These are phyloP conservation scores for Psilocybe cubensis DNA, from an alignment of 768 basidiomycete species.

Conservation along the genomic window DNA sequence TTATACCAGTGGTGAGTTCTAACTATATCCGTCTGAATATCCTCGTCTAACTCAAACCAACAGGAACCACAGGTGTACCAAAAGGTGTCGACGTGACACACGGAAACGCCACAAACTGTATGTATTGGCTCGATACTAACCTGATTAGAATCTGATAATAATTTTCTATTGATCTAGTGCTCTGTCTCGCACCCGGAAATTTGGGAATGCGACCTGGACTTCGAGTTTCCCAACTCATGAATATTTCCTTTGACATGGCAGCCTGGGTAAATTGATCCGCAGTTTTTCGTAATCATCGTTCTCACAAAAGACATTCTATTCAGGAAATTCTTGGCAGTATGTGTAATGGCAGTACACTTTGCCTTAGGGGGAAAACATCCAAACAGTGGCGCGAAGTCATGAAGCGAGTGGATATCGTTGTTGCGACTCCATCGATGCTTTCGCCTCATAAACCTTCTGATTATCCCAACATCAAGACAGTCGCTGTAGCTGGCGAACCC, in stretches of 20 bases:
- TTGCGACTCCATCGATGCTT: slow-evolving; percentile 62
- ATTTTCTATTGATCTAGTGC: slow-evolving; percentile 34
- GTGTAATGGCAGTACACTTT: slow-evolving; percentile 56
- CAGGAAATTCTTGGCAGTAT: slow-evolving; percentile 61
- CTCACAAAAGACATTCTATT: slow-evolving; percentile 33
- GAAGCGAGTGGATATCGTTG: slow-evolving; percentile 55
- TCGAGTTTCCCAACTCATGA: slow-evolving; percentile 62
- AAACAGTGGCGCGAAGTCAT: slow-evolving; percentile 56
- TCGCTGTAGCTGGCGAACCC: slow-evolving; percentile 61
- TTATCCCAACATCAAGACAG: slow-evolving; percentile 56
- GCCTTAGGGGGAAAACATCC: slow-evolving; percentile 54
- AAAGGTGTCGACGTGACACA: slow-evolving; percentile 68
- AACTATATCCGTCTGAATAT: background rate
- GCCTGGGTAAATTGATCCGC: slow-evolving; percentile 47
- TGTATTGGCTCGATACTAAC: slow-evolving; percentile 17
- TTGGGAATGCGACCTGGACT: slow-evolving; percentile 59
- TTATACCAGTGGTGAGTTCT: slow-evolving; percentile 57
- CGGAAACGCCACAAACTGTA: slow-evolving; percentile 60
- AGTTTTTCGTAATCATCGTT: slow-evolving; percentile 21
- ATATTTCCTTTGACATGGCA: slow-evolving; percentile 70
- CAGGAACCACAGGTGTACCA: slow-evolving; percentile 59
- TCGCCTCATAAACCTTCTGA: slow-evolving; percentile 51
- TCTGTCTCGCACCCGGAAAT: slow-evolving; percentile 53
- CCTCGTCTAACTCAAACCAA: slow-evolving; percentile 3
- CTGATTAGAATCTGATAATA: slow-evolving; percentile 22